Percentiles rank a stretch among this genome's conserved stretches.
Evolutionary conservation across 495 filamentous ascomycete genomes (phyloP).

Genomic region (Pyrenopolyporus hunteri): DNA sequence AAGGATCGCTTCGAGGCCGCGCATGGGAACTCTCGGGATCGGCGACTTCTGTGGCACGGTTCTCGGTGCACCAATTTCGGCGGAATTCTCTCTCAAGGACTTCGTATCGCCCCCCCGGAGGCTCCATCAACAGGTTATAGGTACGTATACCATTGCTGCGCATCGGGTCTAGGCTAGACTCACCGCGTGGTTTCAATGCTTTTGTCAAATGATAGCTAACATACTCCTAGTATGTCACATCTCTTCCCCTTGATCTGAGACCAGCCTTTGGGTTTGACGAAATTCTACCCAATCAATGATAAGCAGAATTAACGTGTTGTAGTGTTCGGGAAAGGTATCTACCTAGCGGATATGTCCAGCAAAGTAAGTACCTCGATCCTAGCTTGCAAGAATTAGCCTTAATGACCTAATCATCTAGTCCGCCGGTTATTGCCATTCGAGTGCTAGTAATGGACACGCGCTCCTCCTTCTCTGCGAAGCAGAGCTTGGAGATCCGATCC

Average conservation of each 20-base stretch:
- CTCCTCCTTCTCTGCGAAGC: slow-evolving; percentile 78
- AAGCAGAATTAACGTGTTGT: slow-evolving; percentile 3
- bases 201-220: slow-evolving; percentile 3
- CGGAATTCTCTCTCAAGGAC: slow-evolving; percentile 81
- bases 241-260: neutral
- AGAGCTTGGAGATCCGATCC: slow-evolving; percentile 75
- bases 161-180: neutral
- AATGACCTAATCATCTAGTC: slow-evolving; percentile 60
- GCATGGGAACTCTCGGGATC: slow-evolving; percentile 54
- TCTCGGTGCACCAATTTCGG: slow-evolving; percentile 79
- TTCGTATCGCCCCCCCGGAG: slow-evolving; percentile 86
- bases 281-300: no score
- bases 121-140: slow-evolving; percentile 75
- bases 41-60: slow-evolving; percentile 85
- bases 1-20: slow-evolving; percentile 67
- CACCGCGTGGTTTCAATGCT: neutral
- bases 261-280: no score
- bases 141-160: slow-evolving; percentile 44
- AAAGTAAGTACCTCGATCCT: slow-evolving; percentile 35
- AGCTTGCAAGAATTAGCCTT: slow-evolving; percentile 11
- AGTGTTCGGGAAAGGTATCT: slow-evolving; percentile 86
- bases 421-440: slow-evolving; percentile 72
- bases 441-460: slow-evolving; percentile 53
- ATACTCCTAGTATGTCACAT: slow-evolving; percentile 17
- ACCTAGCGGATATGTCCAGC: slow-evolving; percentile 81